Evolutionary conservation across 2,329 filamentous ascomycete genomes (phyloP).

Genomic region (Shiraia bambusicola): DNA sequence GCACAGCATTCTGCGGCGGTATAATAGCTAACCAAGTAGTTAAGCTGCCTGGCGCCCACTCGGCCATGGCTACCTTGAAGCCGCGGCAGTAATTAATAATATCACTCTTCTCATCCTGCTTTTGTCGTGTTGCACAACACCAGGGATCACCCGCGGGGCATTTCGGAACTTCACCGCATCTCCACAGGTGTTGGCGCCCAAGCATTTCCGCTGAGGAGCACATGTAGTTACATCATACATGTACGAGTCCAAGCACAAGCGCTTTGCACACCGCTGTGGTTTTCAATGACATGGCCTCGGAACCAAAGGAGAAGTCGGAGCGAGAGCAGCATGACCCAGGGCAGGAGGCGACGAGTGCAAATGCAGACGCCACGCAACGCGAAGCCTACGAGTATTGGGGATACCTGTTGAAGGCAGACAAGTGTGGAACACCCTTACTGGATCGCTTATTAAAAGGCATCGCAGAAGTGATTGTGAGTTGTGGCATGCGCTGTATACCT

Average conservation of each 20-base stretch:
- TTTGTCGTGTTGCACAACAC: constrained; percentile 12
- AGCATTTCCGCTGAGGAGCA: constrained; percentile 16
- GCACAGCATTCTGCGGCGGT: constrained; percentile 25
- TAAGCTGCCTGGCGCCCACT: constrained; percentile 21
- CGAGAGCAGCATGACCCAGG: constrained; percentile 16
- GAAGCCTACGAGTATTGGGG: constrained; percentile 55
- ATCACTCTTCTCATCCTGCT: constrained; percentile 3
- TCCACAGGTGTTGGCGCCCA: constrained; percentile 18
- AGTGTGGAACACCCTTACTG: constrained; percentile 51
- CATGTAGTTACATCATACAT: too few relatives aligned
- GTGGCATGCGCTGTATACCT: neutral
- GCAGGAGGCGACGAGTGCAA: constrained; percentile 17
- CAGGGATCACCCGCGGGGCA: constrained; percentile 14
- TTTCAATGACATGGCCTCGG: constrained; percentile 32
- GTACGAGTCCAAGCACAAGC: constrained; percentile 11
- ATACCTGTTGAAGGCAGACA: constrained; percentile 54
- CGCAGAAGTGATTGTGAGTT: constrained; percentile 49
- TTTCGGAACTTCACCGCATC: constrained; percentile 23
- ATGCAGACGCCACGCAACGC: constrained; percentile 32
- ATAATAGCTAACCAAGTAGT: constrained; percentile 28
- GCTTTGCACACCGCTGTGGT: constrained; percentile 6
- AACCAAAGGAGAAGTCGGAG: constrained; percentile 18
- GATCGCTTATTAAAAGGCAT: constrained; percentile 51
- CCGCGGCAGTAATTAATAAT: constrained; percentile 10
- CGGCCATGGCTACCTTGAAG: constrained; percentile 10